phyloP scores from a whole-genome alignment of 176 grass and related monocot species.

The Juncus effusus region DNA sequence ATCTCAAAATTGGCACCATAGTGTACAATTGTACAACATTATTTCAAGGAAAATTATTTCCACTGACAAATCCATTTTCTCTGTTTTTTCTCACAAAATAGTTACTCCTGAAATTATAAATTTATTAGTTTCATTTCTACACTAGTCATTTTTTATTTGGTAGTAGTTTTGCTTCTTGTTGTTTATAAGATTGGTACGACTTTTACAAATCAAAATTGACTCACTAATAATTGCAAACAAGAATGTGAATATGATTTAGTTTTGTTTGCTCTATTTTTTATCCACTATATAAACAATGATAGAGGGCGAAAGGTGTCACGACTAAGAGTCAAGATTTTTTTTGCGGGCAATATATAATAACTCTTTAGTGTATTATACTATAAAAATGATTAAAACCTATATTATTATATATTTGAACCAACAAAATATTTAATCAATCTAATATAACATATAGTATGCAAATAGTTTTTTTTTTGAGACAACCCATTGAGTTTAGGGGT shows the following conservation, averaged over 20 bases:
- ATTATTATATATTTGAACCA: no score
- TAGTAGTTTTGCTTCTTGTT: not conserved
- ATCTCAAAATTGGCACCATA: constrained; percentile 18
- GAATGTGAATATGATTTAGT: not conserved
- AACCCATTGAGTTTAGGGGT: no score
- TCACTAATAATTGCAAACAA: not conserved
- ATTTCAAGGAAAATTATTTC: not conserved
- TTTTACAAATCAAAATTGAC: not conserved
- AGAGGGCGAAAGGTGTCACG: no score
- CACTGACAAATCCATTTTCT: not conserved
- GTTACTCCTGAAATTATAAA: not conserved
- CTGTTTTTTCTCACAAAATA: not conserved
- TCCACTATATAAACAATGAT: no score
- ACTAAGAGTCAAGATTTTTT: no score
- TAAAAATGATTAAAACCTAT: no score
- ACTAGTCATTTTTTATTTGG: not conserved
- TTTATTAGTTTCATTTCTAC: not conserved
- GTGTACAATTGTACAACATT: constrained; percentile 6
- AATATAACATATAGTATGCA: no score
- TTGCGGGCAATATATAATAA: no score
- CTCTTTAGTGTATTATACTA: no score
- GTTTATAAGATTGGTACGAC: not conserved
- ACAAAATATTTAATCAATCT: no score
- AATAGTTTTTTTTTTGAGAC: no score
- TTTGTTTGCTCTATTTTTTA: no score